Base-by-base conservation (phyloP, 2,329 filamentous ascomycete genomes). In the Geosmithia morbida region DNA sequence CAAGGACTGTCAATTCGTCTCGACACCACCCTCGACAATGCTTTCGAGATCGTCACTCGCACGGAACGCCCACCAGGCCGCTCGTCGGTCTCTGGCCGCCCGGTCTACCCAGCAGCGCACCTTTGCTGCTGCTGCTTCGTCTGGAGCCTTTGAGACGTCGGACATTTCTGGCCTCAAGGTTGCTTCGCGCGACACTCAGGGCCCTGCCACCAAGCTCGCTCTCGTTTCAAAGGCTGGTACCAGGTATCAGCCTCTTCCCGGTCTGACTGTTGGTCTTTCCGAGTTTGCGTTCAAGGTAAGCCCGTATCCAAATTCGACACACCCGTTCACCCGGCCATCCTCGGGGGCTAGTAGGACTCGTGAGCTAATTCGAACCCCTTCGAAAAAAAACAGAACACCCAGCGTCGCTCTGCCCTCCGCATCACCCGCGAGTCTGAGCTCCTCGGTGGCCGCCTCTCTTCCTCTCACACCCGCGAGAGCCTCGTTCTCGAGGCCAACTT, bases 381-480 rank as follows among this genome's bases (percentile, higher is more conserved):
- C 11, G 51, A 54, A 48, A 20, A 52, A 55, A 45, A 60, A 45
- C 60, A 90, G 84, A 88, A 83, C 74, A 98, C 92, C 59, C 67
- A 81, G 57, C 85, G 84, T 69, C 83, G 92, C 67, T 92, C 89
- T 55, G 87, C 87, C 50, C 74, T 98, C 60, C 86, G 89, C 65
- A 95, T 98, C 66, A 85, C 83, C 62, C 85, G 92, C 72, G 92
- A 98, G 73, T 79, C 87, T 59, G 92, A 98, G 71, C 83, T 98
- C 52, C 81, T 98, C 54, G 92, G 94, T 64, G 87, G 87, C 60
- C 82, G 90, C 78, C 81, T 97, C 70, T 77, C 72, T 57, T 75
- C 90, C 55, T 87, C 85, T 68, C 88, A 96, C 71, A 89, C 87
- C 58, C 85, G 90, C 62, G 92, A 98, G 75, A 88, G 88, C 63